Evolutionary conservation across 495 filamentous ascomycete species (phyloP), one percentile per base, ranked within the genome.

Genomic region (Penicillium fimorum): DNA sequence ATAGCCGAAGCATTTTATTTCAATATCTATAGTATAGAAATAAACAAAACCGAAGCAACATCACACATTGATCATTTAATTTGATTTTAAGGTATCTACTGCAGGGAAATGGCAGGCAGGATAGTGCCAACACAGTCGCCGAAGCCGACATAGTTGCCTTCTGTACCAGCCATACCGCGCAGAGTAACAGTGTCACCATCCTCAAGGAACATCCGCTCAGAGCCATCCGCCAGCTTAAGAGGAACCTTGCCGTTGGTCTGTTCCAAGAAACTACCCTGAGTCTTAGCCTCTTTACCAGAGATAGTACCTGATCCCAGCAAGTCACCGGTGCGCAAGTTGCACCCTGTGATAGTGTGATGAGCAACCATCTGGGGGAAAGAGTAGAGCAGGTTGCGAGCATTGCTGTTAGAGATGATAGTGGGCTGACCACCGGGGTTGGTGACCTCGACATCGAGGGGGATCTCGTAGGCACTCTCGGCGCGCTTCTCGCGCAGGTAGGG

Each of bases 361-460:
- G 93, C 86, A 37, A 97, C 77, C 91, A 97, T 96, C 73, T 97
- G 93, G 13, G 89, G 83, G 74, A 96, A 97, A 0, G 90, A 96
- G 79, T 84, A 97, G 20, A 97, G 81, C 27, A 97, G 82, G 68
- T 96, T 83, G 55, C 74, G 79, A 10, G 84, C 81, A 53, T 79
- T 89, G 41, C 85, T 89, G 25, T 72, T 75, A 2, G 79, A 76
- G 50, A 96, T 84, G 1, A 83, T 83, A 2, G 86, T 87, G 0
- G 84, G 81, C 40, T 78, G 76, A 2, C 88, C 87, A 35, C 82
- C 79, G 18, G 76, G 69, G 80, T 84, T 88, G 50, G 79, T 88
- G 47, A 96, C 65, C 53, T 89, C 86, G 7, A 96, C 82, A 55
- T 87, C 79, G 2, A 97, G 79, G 5, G 82, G 74, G 30, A 97